Base-by-base conservation (phyloP, 768 basidiomycete genomes). In the Daedalea quercina region DNA sequence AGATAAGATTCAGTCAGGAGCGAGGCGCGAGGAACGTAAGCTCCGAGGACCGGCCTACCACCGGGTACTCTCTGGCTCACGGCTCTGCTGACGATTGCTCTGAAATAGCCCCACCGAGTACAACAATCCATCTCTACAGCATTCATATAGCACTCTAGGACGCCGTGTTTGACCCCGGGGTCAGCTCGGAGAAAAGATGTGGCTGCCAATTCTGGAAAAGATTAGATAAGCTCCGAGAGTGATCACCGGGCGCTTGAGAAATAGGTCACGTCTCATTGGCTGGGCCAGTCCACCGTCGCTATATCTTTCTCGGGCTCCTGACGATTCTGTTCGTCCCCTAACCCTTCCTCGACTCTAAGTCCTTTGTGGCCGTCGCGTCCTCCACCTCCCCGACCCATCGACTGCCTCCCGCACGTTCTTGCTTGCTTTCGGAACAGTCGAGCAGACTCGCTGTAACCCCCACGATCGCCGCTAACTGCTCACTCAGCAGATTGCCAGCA, bases 1-100 rank as follows among this genome's bases (percentile, higher is more conserved):
- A 49, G 48, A 49, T 49, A 49, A 49, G 48, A 49, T 49, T n/a
- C 34, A 40, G 48, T 49, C 48, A 49, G 34, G 34, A 23, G 46
- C 22, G n/a, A 6, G 24, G 24, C 33, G 24, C 19, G 46, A 35
- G 17, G 9, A 9, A 33, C 19, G 37, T 15, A 40, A 17, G 37
- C 15, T 40, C 37, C 37, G 37, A 40, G 37, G 6, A 40, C 17
- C 37, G 19, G 37, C 17, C 15, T 15, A 15, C 4, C 37, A 40
- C 19, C 17, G 37, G 37, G 15, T 3, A 3, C 37, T 7, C 19
- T 40, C 7, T 40, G 15, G 8, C 17, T 19, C 6, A 15, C 6
- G 17, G 37, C 15, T 15, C 25, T 31, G 46, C 46, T 13, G 28
- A 33, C 28, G 8, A 13, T n/a, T 44, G 19, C 13, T 13, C 24